These are phyloP conservation scores for Trametes maxima DNA, from an alignment of 768 basidiomycete genomes.

Conservation along the genomic window DNA sequence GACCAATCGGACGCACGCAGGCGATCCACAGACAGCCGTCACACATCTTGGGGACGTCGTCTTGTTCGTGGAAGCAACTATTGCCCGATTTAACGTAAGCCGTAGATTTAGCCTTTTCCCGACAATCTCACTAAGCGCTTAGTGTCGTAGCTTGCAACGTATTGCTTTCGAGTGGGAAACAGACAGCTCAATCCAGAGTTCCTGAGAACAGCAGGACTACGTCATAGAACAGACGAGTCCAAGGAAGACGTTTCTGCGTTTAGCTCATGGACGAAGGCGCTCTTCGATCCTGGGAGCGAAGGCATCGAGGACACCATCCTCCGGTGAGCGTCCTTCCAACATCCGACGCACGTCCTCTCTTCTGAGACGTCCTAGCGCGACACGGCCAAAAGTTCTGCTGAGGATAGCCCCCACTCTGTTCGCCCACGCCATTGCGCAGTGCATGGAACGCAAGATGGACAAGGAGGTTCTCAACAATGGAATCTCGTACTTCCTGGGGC, in stretches of 20 bases:
- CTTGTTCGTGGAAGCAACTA: constrained; percentile 66
- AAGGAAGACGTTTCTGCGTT: constrained; percentile 29
- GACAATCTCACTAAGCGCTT: background rate
- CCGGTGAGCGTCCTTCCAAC: constrained; percentile 25
- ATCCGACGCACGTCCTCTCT: background rate
- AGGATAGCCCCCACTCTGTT: constrained; percentile 71
- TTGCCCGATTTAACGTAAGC: constrained; percentile 66
- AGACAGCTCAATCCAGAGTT: constrained; percentile 52
- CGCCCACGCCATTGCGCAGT: constrained; percentile 56
- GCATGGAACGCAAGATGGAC: constrained; percentile 58
- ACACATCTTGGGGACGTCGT: constrained; percentile 80
- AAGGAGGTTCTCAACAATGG: constrained; percentile 71
- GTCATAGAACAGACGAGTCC: constrained; percentile 42
- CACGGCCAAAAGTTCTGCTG: constrained; percentile 67
- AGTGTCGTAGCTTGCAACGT: constrained; percentile 49
- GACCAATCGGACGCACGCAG: constrained; percentile 37
- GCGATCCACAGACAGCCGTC: constrained; percentile 83
- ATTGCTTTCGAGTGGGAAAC: constrained; percentile 48
- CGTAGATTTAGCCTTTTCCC: background rate
- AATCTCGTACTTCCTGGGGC: constrained; percentile 73
- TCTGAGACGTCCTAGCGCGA: constrained; percentile 49
- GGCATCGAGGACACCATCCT: constrained; percentile 81
- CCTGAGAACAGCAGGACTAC: constrained; percentile 50
- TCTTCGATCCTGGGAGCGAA: constrained; percentile 77
- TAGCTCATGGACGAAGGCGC: constrained; percentile 69